These are phyloP conservation scores for Plectosphaerella sp. DNA, from an alignment of 2,329 filamentous ascomycete species.

Conservation along the genomic window DNA sequence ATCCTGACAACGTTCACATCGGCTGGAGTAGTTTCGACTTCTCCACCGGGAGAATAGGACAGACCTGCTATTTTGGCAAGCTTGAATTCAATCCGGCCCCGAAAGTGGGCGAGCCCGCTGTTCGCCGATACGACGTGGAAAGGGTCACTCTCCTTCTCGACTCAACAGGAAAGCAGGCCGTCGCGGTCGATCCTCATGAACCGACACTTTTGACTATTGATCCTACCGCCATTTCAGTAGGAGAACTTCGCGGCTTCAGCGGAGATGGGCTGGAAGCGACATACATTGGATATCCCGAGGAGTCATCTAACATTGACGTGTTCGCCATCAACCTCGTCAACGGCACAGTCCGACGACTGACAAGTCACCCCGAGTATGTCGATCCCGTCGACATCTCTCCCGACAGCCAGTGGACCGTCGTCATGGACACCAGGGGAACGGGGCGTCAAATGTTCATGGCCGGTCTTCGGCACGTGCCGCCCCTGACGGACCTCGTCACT, in stretches of 20 bases:
- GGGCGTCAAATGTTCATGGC: constrained; percentile 29
- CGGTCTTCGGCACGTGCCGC: constrained; percentile 30
- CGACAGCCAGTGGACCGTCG: constrained; percentile 31
- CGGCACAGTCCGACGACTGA: constrained; percentile 30
- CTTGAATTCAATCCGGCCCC: constrained; percentile 34
- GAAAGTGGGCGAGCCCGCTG: constrained; percentile 19
- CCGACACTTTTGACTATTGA: constrained; percentile 23
- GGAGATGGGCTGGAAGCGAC: constrained; percentile 29
- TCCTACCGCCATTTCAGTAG: constrained; percentile 23
- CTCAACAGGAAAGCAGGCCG: constrained; percentile 12
- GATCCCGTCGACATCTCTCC: constrained; percentile 33
- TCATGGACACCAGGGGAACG: constrained; percentile 32
- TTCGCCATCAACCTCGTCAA: constrained; percentile 30
- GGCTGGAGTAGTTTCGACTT: constrained; percentile 33
- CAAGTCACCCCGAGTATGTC: constrained; percentile 31
- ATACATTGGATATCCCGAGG: constrained; percentile 27
- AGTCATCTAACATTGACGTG: constrained; percentile 37
- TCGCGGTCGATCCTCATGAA: constrained; percentile 18
- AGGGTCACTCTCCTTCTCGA: constrained; percentile 25
- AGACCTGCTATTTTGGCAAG: constrained; percentile 28
- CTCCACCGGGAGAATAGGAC: constrained; percentile 11
- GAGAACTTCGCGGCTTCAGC: constrained; percentile 36
- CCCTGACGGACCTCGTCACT: constrained; percentile 26
- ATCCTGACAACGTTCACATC: constrained; percentile 38
- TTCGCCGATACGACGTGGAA: constrained; percentile 29